Evolutionary conservation across 768 basidiomycete genomes (phyloP).

Genomic region (Asterophora parasitica): DNA sequence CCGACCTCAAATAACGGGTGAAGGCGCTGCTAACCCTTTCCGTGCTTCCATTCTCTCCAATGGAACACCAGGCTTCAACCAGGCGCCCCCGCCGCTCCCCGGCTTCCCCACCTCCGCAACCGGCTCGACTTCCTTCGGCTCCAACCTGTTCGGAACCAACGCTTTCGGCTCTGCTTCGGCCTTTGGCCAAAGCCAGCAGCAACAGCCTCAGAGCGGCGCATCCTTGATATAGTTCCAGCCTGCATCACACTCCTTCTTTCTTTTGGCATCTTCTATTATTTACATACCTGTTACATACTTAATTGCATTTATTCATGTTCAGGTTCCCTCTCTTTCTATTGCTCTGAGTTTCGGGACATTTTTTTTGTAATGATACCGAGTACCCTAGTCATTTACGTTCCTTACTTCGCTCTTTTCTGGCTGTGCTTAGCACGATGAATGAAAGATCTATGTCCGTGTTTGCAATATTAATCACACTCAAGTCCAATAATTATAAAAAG

Average conservation of each 20-base stretch:
- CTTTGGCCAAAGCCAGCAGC: conserved; percentile 25
- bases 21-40: conserved; percentile 60
- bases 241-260: conserved; percentile 8
- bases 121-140: conserved; percentile 11
- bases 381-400: conserved; percentile 4
- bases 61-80: conserved; percentile 1
- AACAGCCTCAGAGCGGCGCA: conserved; percentile 38
- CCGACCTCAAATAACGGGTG: conserved; percentile 62
- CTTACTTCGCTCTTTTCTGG: conserved; percentile 1
- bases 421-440: background rate
- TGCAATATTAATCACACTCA: background rate
- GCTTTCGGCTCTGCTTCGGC: conserved; percentile 22
- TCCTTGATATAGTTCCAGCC: conserved; percentile 43
- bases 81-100: conserved; percentile 16
- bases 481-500: too few species aligned
- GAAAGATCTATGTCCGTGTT: background rate
- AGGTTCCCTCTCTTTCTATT: background rate
- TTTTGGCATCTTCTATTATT: conserved; percentile 14
- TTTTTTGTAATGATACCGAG: conserved; percentile 2
- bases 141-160: conserved; percentile 11
- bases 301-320: conserved; percentile 16
- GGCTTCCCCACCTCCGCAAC: conserved; percentile 11
- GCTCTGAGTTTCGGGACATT: conserved; percentile 14
- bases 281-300: conserved; percentile 7
- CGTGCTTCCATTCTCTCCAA: conserved; percentile 47